phyloP scores from a whole-genome alignment of 331 rosid species.

The Erythrophleum ivorense region DNA sequence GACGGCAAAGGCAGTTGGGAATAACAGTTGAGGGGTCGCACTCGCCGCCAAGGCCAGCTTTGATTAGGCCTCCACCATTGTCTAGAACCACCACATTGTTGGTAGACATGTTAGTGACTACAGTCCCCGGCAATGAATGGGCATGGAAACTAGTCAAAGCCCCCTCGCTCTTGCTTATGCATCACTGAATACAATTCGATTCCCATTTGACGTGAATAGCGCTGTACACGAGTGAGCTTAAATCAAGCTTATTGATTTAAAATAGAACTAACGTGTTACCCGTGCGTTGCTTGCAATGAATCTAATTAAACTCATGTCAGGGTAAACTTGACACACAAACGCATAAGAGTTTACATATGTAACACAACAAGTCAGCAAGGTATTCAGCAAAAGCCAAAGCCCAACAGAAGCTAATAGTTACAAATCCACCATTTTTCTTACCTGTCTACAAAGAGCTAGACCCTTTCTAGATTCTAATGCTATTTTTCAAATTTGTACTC shows the following conservation, averaged over 20 bases:
- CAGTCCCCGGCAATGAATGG: neutral
- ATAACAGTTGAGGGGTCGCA: slow-evolving; percentile 56
- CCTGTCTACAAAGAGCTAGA: neutral
- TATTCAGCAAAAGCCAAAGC: neutral
- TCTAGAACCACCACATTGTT: slow-evolving; percentile 54
- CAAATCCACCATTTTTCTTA: neutral
- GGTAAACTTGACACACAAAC: neutral
- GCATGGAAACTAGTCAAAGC: neutral
- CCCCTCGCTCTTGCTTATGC: neutral
- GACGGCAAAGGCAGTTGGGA: slow-evolving; percentile 73
- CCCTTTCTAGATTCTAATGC: neutral
- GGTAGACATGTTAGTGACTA: slow-evolving; percentile 28
- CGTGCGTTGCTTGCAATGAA: neutral
- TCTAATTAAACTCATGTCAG: neutral
- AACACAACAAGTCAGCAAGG: neutral
- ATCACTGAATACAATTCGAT: neutral
- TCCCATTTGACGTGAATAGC: neutral
- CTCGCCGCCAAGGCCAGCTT: slow-evolving; percentile 70
- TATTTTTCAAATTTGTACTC: neutral
- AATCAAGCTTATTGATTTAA: neutral
- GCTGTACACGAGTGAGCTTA: neutral
- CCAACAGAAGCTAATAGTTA: neutral
- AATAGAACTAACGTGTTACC: neutral
- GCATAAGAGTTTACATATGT: neutral
- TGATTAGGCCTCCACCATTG: slow-evolving; percentile 73